A percentile compares a stretch with the other conserved stretches of the same genome.
Evolutionary conservation across 2,329 filamentous ascomycete genomes (phyloP).

Genomic region (Dothistroma pini): DNA sequence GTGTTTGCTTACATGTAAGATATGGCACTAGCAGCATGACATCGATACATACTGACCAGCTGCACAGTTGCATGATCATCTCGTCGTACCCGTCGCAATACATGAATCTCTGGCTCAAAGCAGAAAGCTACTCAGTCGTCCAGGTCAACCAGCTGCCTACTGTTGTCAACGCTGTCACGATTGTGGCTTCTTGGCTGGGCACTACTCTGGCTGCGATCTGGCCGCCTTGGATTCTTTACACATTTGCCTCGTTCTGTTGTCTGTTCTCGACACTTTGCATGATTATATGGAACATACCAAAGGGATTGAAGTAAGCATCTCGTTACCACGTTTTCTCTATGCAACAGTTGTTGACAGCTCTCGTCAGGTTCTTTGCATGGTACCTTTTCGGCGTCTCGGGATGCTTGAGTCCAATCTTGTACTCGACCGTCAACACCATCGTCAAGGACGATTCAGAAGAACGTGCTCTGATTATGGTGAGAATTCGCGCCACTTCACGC

Average conservation of each 20-base stretch:
- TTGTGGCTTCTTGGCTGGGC: slow-evolving; percentile 10
- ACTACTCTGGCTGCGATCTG: slow-evolving; percentile 8
- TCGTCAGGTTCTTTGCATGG: slow-evolving; percentile 9
- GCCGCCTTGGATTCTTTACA: slow-evolving; percentile 9
- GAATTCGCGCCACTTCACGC: background rate
- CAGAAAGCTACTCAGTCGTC: slow-evolving; percentile 16
- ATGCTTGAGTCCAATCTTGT: slow-evolving; percentile 8
- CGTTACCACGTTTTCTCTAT: no score
- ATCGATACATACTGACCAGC: background rate
- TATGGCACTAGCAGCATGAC: background rate
- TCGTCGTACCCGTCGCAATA: slow-evolving; percentile 8
- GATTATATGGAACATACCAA: slow-evolving; percentile 8
- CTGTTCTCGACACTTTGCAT: slow-evolving; percentile 9
- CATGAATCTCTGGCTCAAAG: slow-evolving; percentile 21
- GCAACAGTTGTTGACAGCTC: background rate
- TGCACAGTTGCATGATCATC: slow-evolving; percentile 14
- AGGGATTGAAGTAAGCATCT: slow-evolving; percentile 5
- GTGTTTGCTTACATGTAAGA: slow-evolving; percentile 11
- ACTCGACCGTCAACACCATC: slow-evolving; percentile 13
- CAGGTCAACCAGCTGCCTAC: slow-evolving; percentile 15
- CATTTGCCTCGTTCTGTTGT: slow-evolving; percentile 4
- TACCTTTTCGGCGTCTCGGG: slow-evolving; percentile 10
- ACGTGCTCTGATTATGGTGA: slow-evolving; percentile 11
- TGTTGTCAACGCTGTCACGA: slow-evolving; percentile 8
- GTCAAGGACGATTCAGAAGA: slow-evolving; percentile 13